A percentile compares a stretch with the other conserved stretches of the same genome.
These are phyloP conservation scores for Xylariaceae sp. DNA, from an alignment of 2,329 filamentous ascomycete genomes.

Conservation along the genomic window DNA sequence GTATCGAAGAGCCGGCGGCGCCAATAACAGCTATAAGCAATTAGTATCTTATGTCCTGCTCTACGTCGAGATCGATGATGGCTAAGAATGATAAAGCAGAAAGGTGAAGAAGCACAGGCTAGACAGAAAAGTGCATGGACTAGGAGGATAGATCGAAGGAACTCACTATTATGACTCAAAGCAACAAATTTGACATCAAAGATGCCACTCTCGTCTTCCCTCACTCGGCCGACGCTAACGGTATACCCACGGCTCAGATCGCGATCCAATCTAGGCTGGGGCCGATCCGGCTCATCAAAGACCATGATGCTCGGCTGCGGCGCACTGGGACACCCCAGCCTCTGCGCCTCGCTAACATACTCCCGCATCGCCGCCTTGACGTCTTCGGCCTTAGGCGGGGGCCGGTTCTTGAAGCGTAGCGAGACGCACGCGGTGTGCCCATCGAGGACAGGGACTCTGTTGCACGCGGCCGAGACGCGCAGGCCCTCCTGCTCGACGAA, in stretches of 20 bases:
- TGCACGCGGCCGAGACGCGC: slow-evolving; percentile 85
- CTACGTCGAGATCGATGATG: background rate
- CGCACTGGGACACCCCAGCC: slow-evolving; percentile 84
- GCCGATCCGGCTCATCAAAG: slow-evolving; percentile 87
- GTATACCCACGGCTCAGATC: slow-evolving; percentile 87
- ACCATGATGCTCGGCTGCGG: slow-evolving; percentile 82
- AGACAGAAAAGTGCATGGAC: background rate
- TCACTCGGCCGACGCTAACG: slow-evolving; percentile 85
- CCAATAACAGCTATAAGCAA: slow-evolving; percentile 77
- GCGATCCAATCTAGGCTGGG: slow-evolving; percentile 88
- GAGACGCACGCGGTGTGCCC: slow-evolving; percentile 96
- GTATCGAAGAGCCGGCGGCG: slow-evolving; percentile 91
- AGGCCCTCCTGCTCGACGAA: slow-evolving; percentile 78
- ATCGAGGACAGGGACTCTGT: slow-evolving; percentile 91
- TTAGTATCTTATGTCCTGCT: too few species aligned
- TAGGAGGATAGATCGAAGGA: background rate
- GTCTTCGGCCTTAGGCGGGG: slow-evolving; percentile 74
- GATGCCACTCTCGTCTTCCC: slow-evolving; percentile 84
- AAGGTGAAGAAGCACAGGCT: too few species aligned
- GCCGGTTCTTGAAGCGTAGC: slow-evolving; percentile 77
- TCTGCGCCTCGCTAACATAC: slow-evolving; percentile 83
- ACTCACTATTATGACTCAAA: slow-evolving; percentile 77
- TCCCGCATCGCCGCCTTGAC: slow-evolving; percentile 80
- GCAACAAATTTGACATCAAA: slow-evolving; percentile 97
- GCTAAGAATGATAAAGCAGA: too few species aligned